A percentile compares a stretch with the other conserved stretches of the same genome.
Conservation (phyloP, 2,329 filamentous ascomycete genomes). For the Dactylonectria estremocensis region DNA sequence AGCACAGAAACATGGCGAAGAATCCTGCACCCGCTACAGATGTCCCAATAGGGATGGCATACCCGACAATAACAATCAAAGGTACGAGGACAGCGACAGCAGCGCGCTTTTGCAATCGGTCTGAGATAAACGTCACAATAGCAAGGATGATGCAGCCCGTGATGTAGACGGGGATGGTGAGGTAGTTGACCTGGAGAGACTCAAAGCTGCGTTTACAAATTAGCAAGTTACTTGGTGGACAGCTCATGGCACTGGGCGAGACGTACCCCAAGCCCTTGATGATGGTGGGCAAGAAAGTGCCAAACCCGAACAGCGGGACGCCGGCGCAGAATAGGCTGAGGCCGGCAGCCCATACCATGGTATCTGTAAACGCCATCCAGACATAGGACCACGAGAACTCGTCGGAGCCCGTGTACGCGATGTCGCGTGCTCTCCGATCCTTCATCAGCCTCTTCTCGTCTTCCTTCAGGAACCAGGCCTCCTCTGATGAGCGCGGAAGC, state of each 20-base stretch:
- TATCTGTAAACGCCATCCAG: slow-evolving; percentile 19
- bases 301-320: slow-evolving; percentile 26
- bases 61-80: slow-evolving; percentile 51
- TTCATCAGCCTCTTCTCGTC: slow-evolving; percentile 50
- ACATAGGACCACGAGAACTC: slow-evolving; percentile 21
- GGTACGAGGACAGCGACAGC: slow-evolving; percentile 49
- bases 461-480: slow-evolving; percentile 57
- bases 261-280: slow-evolving; percentile 25
- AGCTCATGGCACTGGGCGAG: not conserved
- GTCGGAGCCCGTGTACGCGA: slow-evolving; percentile 9
- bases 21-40: slow-evolving; percentile 50
- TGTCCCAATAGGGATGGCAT: slow-evolving; percentile 52
- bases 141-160: slow-evolving; percentile 48
- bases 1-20: slow-evolving; percentile 51
- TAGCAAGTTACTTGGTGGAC: not conserved
- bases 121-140: slow-evolving; percentile 48
- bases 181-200: slow-evolving; percentile 49
- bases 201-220: not conserved
- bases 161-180: slow-evolving; percentile 55
- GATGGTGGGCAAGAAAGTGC: slow-evolving; percentile 32
- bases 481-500: slow-evolving; percentile 55
- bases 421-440: slow-evolving; percentile 1
- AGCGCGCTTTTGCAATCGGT: slow-evolving; percentile 50
- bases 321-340: slow-evolving; percentile 21
- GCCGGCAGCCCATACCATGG: slow-evolving; percentile 13